These are phyloP conservation scores for Nothophaeocryptopus gaeumannii DNA, from an alignment of 2,329 filamentous ascomycete species.

Conservation along the genomic window DNA sequence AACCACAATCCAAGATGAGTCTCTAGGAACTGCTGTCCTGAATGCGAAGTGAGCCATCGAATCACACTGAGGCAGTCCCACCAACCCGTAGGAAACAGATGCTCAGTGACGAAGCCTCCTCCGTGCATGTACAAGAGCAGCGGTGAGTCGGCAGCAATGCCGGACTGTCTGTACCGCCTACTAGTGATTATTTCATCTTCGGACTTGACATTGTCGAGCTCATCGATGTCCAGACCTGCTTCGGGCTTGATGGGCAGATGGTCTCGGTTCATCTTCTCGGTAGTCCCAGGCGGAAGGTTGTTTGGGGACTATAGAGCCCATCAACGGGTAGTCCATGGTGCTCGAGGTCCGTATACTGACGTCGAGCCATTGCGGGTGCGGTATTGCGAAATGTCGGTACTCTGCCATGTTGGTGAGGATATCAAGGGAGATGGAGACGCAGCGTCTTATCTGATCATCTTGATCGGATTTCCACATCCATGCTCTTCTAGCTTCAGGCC, in stretches of 20 bases:
- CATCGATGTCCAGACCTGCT: slow-evolving; percentile 2
- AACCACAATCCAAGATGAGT: not conserved
- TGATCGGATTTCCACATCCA: no score
- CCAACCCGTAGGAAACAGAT: slow-evolving; percentile 2
- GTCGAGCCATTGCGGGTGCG: slow-evolving; percentile 2
- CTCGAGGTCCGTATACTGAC: not conserved
- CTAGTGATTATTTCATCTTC: not conserved
- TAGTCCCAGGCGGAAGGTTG: slow-evolving; percentile 1
- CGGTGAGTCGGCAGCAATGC: not conserved
- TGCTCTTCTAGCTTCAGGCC: no score
- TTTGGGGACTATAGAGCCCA: not conserved
- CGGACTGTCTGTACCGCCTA: not conserved
- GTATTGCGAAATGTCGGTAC: slow-evolving; percentile 1
- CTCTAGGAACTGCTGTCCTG: not conserved
- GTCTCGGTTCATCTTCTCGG: slow-evolving; percentile 2
- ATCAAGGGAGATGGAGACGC: no score
- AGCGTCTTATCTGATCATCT: no score
- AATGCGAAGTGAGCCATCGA: not conserved
- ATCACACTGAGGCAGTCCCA: slow-evolving; percentile 1
- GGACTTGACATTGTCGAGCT: slow-evolving; percentile 1
- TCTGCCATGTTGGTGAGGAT: not conserved
- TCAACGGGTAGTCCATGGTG: not conserved
- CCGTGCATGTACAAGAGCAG: slow-evolving; percentile 6
- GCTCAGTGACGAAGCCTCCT: slow-evolving; percentile 9
- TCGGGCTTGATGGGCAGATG: slow-evolving; percentile 1